phyloP scores from a whole-genome alignment of 768 basidiomycete genomes.

The Boletellus emodensis region DNA sequence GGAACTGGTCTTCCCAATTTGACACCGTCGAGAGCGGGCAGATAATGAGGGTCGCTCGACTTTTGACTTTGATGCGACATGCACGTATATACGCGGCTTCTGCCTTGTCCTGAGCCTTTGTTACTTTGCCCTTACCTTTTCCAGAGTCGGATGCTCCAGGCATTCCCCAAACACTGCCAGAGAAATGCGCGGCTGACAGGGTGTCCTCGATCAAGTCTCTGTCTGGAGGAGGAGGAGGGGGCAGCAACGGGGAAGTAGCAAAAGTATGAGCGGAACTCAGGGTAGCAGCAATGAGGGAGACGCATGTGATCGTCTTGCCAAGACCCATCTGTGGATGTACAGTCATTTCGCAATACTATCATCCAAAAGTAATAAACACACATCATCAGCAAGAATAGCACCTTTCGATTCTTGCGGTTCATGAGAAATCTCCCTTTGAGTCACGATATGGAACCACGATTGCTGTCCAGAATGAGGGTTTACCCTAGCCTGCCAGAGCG shows the following conservation, averaged over 20 bases:
- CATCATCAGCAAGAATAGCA: constrained; percentile 95
- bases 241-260: constrained; percentile 50
- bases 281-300: constrained; percentile 89
- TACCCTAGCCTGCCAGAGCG: constrained; percentile 62
- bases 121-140: constrained; percentile 65
- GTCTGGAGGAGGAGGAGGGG: constrained; percentile 41
- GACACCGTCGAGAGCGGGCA: constrained; percentile 95
- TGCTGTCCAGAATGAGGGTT: constrained; percentile 44
- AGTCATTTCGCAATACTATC: constrained; percentile 11
- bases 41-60: constrained; percentile 90
- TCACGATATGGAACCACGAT: constrained; percentile 83
- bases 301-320: constrained; percentile 95
- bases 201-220: constrained; percentile 26
- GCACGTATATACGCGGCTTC: constrained; percentile 67
- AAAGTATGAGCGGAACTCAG: constrained; percentile 65
- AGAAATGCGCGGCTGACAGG: constrained; percentile 56
- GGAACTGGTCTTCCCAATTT: constrained; percentile 99
- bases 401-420: constrained; percentile 76
- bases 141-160: constrained; percentile 43
- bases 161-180: constrained; percentile 84
- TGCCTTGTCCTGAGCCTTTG: constrained; percentile 62
- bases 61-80: constrained; percentile 75
- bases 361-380: constrained; percentile 40
- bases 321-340: constrained; percentile 77
- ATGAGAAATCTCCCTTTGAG: constrained; percentile 66